Conservation (phyloP, 129 eudicot genomes). For the Flaveria robusta region DNA sequence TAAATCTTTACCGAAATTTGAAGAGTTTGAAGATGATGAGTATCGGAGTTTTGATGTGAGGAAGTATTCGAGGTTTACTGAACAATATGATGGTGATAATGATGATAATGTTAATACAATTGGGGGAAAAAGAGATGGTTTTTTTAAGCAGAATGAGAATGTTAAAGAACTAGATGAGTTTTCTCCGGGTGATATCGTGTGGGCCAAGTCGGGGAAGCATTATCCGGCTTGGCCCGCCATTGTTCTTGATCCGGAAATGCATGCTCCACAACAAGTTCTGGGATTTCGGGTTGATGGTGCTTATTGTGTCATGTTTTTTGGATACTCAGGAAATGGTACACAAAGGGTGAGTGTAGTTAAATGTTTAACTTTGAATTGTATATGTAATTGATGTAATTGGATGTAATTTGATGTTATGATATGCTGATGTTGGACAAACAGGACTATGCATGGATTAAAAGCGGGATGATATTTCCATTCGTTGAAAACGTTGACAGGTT, state of each 20-base stretch:
- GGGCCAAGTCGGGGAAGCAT: conserved; percentile 73
- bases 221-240: conserved; percentile 97
- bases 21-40: conserved; percentile 31
- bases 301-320: conserved; percentile 85
- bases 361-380: background rate
- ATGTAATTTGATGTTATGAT: conserved; percentile 5
- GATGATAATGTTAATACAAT: conserved; percentile 8
- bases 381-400: background rate
- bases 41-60: conserved; percentile 31
- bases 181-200: conserved; percentile 76
- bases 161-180: conserved; percentile 46
- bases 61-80: conserved; percentile 26
- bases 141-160: conserved; percentile 28
- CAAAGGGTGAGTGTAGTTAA: conserved; percentile 61
- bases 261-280: conserved; percentile 87
- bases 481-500: conserved; percentile 86
- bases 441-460: conserved; percentile 90
- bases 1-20: conserved; percentile 42
- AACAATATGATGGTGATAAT: conserved; percentile 19
- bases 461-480: conserved; percentile 74
- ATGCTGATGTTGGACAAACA: conserved; percentile 38
- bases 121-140: conserved; percentile 33
- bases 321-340: conserved; percentile 84
- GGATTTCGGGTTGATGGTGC: conserved; percentile 65
- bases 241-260: conserved; percentile 68